A percentile compares a stretch with the other conserved stretches of the same genome.
phyloP scores from a whole-genome alignment of 192 early-diverging fungal genomes.

The Rhizoclosmatium sp. region DNA sequence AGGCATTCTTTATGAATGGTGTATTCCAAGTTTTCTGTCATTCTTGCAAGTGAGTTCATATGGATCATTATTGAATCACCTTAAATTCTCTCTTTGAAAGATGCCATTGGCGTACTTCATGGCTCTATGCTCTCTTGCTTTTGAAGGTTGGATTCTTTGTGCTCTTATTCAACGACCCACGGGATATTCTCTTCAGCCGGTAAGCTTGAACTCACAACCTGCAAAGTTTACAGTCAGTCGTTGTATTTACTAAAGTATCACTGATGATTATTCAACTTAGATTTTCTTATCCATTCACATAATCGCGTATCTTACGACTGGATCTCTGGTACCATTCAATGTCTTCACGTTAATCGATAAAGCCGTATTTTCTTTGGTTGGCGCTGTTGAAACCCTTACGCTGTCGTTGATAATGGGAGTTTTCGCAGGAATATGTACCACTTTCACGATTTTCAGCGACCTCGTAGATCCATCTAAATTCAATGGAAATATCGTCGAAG shows the following conservation, averaged over 20 bases:
- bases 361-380: background rate
- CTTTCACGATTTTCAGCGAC: background rate
- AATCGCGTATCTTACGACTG: background rate
- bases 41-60: background rate
- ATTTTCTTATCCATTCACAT: slow-evolving; percentile 16
- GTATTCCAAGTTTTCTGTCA: background rate
- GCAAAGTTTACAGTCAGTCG: background rate
- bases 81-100: background rate
- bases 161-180: background rate
- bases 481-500: background rate
- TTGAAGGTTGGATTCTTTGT: slow-evolving; percentile 23
- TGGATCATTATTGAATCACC: background rate
- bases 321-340: slow-evolving; percentile 11
- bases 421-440: background rate
- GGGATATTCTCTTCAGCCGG: slow-evolving; percentile 11
- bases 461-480: background rate
- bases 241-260: background rate
- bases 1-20: background rate
- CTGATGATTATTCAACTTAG: background rate
- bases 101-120: background rate
- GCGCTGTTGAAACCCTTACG: background rate
- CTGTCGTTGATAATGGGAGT: background rate
- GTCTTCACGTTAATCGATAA: background rate
- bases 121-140: background rate
- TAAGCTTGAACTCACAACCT: background rate